Evolutionary conservation across 2,329 filamentous ascomycete genomes (phyloP), one percentile per base, ranked within the genome.

Genomic region (Talaromyces sp.): DNA sequence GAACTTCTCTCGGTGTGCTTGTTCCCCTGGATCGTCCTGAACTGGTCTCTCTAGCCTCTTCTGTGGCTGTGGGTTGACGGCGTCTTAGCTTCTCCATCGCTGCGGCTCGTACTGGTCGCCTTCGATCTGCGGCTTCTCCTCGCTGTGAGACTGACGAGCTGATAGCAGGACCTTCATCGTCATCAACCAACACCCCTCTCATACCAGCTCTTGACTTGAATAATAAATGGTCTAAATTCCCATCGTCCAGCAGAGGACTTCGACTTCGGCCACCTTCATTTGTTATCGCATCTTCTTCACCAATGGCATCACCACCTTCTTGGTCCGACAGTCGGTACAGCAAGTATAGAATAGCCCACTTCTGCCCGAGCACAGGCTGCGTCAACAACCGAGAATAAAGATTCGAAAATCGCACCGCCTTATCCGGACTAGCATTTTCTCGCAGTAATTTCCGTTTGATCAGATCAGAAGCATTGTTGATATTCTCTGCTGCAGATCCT

Each of bases 341-440:
- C 49, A 99, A 88, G 76, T 96, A 96, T 22, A 99, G 84, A 69
- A 99, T 97, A 2, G 91, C 92, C 93, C 93, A 98, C 85, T 99
- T 99, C 78, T 97, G 91, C 72, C 91, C 91, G 53, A 99, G 84
- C 5, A 98, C 93, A 0, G 93, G 93, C 69, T 97, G 88, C n/a
- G 92, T 91, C 29, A 97, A 83, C 19, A 99, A 85, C 65, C 92
- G 87, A 38, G 92, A 92, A 79, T 97, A 97, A 31, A 99, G 85
- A 74, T 97, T 96, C 27, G 92, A 90, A 78, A 97, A 97, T 68
- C 89, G 87, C 22, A 94, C 84, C 3, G 93, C 92, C 77, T 93
- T 86, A 72, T 87, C 88, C 25, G 83, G 91, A 69, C 86, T 90
- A 54, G 86, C 86, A 73, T 92, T 91, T 70, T 89, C 90, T 71